Conservation (phyloP, 306 rosid species). For the Dryas alaskensis region DNA sequence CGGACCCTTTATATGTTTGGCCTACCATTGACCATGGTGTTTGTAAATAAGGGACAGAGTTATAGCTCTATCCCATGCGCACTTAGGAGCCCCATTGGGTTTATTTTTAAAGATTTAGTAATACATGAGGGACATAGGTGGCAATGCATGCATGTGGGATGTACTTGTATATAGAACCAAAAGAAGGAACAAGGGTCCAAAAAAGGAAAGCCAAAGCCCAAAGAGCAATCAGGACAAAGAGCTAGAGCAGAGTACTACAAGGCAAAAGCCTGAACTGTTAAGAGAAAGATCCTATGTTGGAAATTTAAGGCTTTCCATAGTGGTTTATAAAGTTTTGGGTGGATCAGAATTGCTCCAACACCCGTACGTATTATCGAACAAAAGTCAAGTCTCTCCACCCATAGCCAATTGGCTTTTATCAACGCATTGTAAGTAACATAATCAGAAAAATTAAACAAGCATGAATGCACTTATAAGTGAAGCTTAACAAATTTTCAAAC, state of each 20-base stretch:
- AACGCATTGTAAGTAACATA: no score
- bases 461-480: background rate
- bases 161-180: background rate
- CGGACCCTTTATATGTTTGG: background rate
- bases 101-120: background rate
- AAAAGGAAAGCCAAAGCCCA: background rate
- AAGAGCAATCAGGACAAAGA: background rate
- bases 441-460: no score
- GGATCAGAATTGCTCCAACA: no score
- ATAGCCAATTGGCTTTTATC: no score
- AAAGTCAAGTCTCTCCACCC: no score
- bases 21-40: conserved; percentile 14
- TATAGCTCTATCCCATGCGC: conserved; percentile 11
- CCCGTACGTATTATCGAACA: no score
- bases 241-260: background rate
- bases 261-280: background rate
- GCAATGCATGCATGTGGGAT: no score
- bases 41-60: conserved; percentile 14
- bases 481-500: background rate
- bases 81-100: background rate
- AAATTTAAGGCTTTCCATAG: no score
- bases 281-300: no score
- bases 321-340: no score
- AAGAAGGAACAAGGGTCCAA: background rate
- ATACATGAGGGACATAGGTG: no score